Conservation (phyloP, 768 basidiomycete species). For the Jaapia argillacea region DNA sequence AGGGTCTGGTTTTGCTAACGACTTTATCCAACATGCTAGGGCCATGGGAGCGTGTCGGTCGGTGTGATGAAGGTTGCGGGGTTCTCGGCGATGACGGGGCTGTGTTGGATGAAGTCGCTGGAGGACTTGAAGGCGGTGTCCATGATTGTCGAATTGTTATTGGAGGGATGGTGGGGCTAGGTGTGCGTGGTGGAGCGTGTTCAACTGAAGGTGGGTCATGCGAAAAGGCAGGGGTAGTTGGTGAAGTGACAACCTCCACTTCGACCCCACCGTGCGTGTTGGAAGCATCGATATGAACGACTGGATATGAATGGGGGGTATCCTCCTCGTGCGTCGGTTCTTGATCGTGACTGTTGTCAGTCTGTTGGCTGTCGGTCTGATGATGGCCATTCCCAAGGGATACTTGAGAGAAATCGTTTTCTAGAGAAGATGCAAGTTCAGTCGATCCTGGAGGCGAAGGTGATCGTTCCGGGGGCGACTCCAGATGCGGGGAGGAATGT, state of each 20-base stretch:
- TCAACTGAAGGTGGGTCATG: background rate
- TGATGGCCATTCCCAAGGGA: constrained; percentile 14
- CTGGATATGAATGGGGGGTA: constrained; percentile 31
- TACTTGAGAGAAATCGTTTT: constrained; percentile 14
- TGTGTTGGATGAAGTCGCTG: constrained; percentile 7
- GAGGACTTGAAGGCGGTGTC: background rate
- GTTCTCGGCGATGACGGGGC: constrained; percentile 10
- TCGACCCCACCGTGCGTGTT: constrained; percentile 22
- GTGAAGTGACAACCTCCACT: constrained; percentile 10
- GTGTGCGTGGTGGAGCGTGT: background rate
- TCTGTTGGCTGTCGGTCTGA: background rate
- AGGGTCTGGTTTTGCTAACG: constrained; percentile 75
- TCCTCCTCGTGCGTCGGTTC: constrained; percentile 1
- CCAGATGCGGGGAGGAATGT: constrained; percentile 10
- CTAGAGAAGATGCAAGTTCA: constrained; percentile 8
- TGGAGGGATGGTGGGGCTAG: constrained; percentile 8
- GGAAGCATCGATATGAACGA: constrained; percentile 35
- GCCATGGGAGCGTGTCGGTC: constrained; percentile 43
- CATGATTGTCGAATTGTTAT: no score
- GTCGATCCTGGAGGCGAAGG: constrained; percentile 15
- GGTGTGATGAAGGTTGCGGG: constrained; percentile 25
- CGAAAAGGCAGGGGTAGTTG: constrained; percentile 5
- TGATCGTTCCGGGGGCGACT: constrained; percentile 7
- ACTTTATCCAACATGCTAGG: constrained; percentile 73
- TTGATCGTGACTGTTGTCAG: background rate